Conservation (phyloP, 306 rosid genomes). For the Carpinus fangiana region DNA sequence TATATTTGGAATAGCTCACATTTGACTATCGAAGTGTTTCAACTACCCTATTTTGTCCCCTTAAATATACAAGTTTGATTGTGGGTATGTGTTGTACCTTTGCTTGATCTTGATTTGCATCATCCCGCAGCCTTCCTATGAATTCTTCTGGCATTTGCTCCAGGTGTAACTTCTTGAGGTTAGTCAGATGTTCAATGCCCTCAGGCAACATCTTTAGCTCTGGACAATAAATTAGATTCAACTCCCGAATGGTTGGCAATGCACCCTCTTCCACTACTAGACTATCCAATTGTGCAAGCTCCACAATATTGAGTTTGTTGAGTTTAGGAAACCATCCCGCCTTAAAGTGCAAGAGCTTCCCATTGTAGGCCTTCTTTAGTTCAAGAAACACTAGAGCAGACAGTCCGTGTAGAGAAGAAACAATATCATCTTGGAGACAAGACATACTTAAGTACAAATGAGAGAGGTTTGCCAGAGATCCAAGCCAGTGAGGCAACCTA, state of each 20-base stretch:
- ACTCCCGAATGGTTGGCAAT: slow-evolving; percentile 3
- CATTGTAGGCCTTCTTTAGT: neutral
- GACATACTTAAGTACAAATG: neutral
- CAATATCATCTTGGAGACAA: slow-evolving; percentile 1
- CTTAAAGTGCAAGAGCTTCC: slow-evolving; percentile 3
- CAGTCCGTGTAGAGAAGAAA: neutral
- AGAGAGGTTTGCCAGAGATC: neutral
- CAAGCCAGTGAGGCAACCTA: neutral
- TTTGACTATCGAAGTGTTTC: neutral
- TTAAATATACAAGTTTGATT: neutral
- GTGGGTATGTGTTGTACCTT: neutral
- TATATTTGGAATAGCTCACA: neutral
- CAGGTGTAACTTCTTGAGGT: neutral
- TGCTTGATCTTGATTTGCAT: neutral
- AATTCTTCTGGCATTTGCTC: neutral
- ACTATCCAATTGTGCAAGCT: neutral
- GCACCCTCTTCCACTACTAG: slow-evolving; percentile 1
- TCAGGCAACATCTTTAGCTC: neutral
- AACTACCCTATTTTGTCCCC: neutral
- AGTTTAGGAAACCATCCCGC: neutral
- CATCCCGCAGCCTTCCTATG: neutral
- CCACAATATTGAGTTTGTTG: neutral
- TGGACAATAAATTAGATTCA: neutral
- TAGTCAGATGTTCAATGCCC: slow-evolving; percentile 3
- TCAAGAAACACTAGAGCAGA: slow-evolving; percentile 1